phyloP scores from a whole-genome alignment of 2,329 filamentous ascomycete genomes.

The Colletotrichum tabaci region DNA sequence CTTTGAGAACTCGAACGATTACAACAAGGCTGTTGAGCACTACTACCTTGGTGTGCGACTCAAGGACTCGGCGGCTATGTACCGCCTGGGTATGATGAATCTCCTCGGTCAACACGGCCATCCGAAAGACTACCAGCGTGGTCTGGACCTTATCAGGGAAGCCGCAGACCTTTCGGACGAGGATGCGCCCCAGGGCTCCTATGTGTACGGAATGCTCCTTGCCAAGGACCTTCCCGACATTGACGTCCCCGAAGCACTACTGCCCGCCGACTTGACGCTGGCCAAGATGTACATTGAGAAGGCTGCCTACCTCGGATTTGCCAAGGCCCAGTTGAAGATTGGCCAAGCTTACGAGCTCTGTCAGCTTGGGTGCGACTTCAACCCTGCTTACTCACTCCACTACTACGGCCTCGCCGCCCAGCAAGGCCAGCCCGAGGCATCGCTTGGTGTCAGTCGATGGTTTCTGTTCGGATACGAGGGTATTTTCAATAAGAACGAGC shows the following conservation, averaged over 20 bases:
- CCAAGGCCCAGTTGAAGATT: conserved; percentile 98
- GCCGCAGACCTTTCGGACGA: conserved; percentile 93
- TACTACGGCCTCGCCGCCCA: conserved; percentile 95
- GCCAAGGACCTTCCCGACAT: conserved; percentile 94
- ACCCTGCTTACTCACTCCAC: conserved; percentile 91
- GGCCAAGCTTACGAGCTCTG: conserved; percentile 95
- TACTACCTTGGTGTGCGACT: conserved; percentile 86
- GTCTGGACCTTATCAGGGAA: conserved; percentile 85
- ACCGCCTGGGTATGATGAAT: conserved; percentile 97
- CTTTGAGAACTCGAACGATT: conserved; percentile 94
- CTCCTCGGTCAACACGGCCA: conserved; percentile 94
- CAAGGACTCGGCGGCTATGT: conserved; percentile 88
- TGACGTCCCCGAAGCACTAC: conserved; percentile 77
- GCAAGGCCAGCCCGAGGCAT: conserved; percentile 93
- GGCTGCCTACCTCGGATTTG: conserved; percentile 94
- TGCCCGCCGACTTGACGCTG: conserved; percentile 79
- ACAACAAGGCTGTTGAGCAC: conserved; percentile 90
- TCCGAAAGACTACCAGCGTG: conserved; percentile 82
- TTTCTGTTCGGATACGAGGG: conserved; percentile 96
- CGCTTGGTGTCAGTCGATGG: conserved; percentile 98
- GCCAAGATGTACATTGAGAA: conserved; percentile 95
- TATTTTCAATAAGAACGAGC: conserved; percentile 95
- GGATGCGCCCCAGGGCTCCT: conserved; percentile 96
- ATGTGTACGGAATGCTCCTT: conserved; percentile 95
- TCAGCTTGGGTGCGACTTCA: conserved; percentile 94